Base-by-base conservation (phyloP, 306 rosid species). In the Fragaria vesca region DNA sequence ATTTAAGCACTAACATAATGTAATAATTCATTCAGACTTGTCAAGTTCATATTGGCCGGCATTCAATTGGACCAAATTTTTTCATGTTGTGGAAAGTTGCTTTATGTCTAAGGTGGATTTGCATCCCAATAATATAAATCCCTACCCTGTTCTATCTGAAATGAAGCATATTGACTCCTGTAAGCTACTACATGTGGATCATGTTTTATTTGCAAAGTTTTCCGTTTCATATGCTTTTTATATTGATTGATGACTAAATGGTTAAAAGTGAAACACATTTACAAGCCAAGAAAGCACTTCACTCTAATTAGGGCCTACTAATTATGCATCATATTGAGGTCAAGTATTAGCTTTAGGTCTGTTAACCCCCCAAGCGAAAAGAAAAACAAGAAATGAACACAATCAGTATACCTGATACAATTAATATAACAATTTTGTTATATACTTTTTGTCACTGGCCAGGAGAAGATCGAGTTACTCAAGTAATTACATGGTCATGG, bases 131-230 rank as follows among this genome's bases (percentile, higher is more conserved):
- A 10, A 9, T 11, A 58, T 10, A 24, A 24, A 24, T 24, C 34
- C 12, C 69, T 12, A 15, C 5, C n/a, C 40, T 62, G 42, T 63
- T 63, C 8, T 32, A 32, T 63, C 68, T 63, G n/a, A 63, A 63
- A 32, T 32, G 68, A 62, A 32, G n/a, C 12, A 17, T 66, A 34
- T 30, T 51, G 71, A 30, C n/a, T 46, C 57, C 28, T 0, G 34
- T 18, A 52, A 36, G 24, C 32, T 73, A 58, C 38, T 24, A 48
- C 72, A 68, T 70, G 79, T 52, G 81, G 58, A 77, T 77, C 79
- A 69, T 40, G 78, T 46, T 57, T 47, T 5, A 40, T 40, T 60
- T 46, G 57, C 57, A 58, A 74, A 8, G 57, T 28, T 58, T 26
- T 74, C 69, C 10, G 12, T 74, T 26, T 73, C 30, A 21, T 72